A percentile compares a stretch with the other conserved stretches of the same genome.
Conservation (phyloP, 352 stramenopile genomes). For the Phytophthora boehmeriae region DNA sequence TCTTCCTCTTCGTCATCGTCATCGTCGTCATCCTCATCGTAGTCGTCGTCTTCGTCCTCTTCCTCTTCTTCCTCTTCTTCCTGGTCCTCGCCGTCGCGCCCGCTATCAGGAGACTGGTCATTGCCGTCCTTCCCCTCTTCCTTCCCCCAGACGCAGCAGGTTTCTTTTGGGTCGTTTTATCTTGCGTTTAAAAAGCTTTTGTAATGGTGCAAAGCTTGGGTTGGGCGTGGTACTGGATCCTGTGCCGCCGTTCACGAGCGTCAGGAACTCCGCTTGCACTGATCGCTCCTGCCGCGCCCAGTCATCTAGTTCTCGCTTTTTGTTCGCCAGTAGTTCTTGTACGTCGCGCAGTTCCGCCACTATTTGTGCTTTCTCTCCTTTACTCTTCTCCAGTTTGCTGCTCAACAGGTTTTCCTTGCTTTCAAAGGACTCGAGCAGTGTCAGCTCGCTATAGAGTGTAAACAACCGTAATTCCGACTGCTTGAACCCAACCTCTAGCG, state of each 20-base stretch:
- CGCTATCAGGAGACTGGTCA: constrained; percentile 27
- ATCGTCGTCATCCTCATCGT: constrained; percentile 90
- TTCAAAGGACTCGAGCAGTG: constrained; percentile 92
- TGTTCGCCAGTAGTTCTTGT: constrained; percentile 71
- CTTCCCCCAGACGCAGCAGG: constrained; percentile 9
- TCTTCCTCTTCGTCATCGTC: constrained; percentile 93
- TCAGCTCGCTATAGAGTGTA: constrained; percentile 85
- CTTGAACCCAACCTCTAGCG: constrained; percentile 89
- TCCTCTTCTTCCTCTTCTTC: constrained; percentile 80
- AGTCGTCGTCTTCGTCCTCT: constrained; percentile 69
- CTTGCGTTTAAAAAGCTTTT: constrained; percentile 93
- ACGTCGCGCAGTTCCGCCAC: constrained; percentile 79
- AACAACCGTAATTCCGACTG: constrained; percentile 89
- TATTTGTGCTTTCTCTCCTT: constrained; percentile 87
- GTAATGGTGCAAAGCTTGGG: constrained; percentile 68
- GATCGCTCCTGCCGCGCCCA: constrained; percentile 67
- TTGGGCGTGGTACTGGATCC: constrained; percentile 48
- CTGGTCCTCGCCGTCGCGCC: constrained; percentile 66
- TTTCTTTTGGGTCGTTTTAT: constrained; percentile 92
- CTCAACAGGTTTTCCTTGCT: constrained; percentile 89
- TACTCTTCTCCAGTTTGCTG: constrained; percentile 86
- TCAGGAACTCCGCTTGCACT: constrained; percentile 74
- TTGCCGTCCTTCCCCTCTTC: constrained; percentile 46
- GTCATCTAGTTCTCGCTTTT: constrained; percentile 84
- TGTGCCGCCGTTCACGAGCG: constrained; percentile 68